Evolutionary conservation across 169 alveolate genomes (phyloP).

Genomic region (Cryptosporidium bovis): DNA sequence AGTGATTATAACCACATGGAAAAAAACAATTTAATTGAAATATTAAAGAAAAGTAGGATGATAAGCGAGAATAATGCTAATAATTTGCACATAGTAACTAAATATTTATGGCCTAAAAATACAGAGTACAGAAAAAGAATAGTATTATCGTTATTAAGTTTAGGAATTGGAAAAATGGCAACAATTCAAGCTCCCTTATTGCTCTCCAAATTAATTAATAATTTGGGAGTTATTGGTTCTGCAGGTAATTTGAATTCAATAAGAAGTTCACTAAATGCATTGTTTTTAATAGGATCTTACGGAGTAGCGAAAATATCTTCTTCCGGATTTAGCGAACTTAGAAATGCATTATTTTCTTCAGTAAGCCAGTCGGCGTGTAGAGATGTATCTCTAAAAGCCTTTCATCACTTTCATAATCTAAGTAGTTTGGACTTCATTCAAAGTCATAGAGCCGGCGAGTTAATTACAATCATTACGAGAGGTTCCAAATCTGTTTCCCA

Average conservation of each 20-base stretch:
- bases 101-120: slow-evolving; percentile 67
- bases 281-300: slow-evolving; percentile 26
- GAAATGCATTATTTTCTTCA: slow-evolving; percentile 78
- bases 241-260: not conserved
- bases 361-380: slow-evolving; percentile 79
- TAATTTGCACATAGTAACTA: slow-evolving; percentile 13
- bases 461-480: slow-evolving; percentile 77
- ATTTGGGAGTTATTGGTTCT: slow-evolving; percentile 25
- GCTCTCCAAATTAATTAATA: slow-evolving; percentile 76
- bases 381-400: slow-evolving; percentile 75
- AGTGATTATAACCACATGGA: not conserved
- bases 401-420: slow-evolving; percentile 75
- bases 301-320: slow-evolving; percentile 70
- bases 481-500: slow-evolving; percentile 78
- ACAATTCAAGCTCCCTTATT: slow-evolving; percentile 80
- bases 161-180: slow-evolving; percentile 76
- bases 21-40: not conserved
- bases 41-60: slow-evolving; percentile 39
- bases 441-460: slow-evolving; percentile 79
- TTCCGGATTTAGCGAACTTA: slow-evolving; percentile 79
- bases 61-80: slow-evolving; percentile 22
- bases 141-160: slow-evolving; percentile 17
- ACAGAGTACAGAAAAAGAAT: slow-evolving; percentile 36
- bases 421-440: slow-evolving; percentile 80
- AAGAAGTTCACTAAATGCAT: not conserved